Evolutionary conservation across 169 alveolate species (phyloP).

Genomic region (Cryptosporidium sp.): DNA sequence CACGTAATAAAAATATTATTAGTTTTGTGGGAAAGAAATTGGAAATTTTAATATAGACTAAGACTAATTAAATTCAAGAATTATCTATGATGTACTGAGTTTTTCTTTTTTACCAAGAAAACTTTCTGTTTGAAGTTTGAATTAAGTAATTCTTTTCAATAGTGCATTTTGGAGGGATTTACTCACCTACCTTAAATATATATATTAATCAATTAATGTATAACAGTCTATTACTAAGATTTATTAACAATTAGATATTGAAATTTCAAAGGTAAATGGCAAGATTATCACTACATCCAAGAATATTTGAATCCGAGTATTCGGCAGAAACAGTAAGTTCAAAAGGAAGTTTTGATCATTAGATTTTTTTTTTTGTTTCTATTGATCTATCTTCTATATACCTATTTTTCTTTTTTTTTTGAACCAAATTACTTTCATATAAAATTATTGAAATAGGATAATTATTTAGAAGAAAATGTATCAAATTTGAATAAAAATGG

Average conservation of each 20-base stretch:
- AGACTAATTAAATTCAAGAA: too few relatives aligned
- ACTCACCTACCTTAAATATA: too few relatives aligned
- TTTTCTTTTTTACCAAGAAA: too few relatives aligned
- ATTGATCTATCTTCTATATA: too few relatives aligned
- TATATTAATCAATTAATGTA: too few relatives aligned
- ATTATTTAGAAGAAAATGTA: background rate
- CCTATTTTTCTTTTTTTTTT: too few relatives aligned
- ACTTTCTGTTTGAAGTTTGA: background rate
- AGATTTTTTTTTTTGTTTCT: too few relatives aligned
- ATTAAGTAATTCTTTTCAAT: background rate
- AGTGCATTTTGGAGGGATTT: too few relatives aligned
- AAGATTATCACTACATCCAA: conserved; percentile 34
- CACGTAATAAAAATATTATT: background rate
- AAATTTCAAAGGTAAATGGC: background rate
- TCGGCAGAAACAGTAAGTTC: conserved; percentile 24
- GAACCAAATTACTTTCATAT: background rate
- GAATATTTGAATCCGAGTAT: background rate
- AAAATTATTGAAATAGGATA: background rate
- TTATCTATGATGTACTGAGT: background rate
- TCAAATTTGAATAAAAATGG: background rate
- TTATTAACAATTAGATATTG: too few relatives aligned
- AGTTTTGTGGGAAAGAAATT: background rate
- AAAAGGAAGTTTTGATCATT: background rate
- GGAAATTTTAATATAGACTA: too few relatives aligned
- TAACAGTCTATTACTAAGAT: background rate